Conservation (phyloP, 1,284 basidiomycete species). For the Cutaneotrichosporon dermatis region DNA sequence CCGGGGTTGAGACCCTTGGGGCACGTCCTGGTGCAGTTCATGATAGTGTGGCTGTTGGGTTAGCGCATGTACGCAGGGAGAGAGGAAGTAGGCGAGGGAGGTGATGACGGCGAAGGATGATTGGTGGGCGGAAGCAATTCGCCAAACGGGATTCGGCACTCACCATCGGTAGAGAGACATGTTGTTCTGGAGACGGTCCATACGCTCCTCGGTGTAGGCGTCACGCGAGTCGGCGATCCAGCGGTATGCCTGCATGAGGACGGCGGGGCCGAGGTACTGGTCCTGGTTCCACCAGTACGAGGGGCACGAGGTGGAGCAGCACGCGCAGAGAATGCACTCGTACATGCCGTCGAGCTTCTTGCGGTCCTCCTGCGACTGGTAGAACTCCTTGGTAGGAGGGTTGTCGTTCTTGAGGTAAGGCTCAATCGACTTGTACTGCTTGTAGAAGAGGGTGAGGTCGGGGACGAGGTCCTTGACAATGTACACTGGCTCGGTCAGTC, state of each 20-base stretch:
- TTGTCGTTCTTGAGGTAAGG: conserved; percentile 91
- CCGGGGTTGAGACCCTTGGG: conserved; percentile 92
- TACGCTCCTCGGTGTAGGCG: conserved; percentile 71
- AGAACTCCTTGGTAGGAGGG: conserved; percentile 69
- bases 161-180: conserved; percentile 56
- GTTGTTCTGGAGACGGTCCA: conserved; percentile 90
- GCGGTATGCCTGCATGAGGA: conserved; percentile 89
- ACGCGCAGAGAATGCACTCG: conserved; percentile 72
- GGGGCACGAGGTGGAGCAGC: conserved; percentile 94
- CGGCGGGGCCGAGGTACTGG: conserved; percentile 94
- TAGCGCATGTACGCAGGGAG: too few relatives aligned
- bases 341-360: conserved; percentile 96
- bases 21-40: conserved; percentile 87
- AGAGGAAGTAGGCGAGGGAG: too few relatives aligned
- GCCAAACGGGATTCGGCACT: not conserved
- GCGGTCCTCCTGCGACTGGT: conserved; percentile 87
- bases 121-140: too few relatives aligned
- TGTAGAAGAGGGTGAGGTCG: conserved; percentile 59
- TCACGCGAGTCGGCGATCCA: conserved; percentile 99
- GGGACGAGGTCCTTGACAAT: conserved; percentile 97
- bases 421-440: conserved; percentile 99
- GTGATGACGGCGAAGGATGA: too few relatives aligned
- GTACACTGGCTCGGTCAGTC: conserved; percentile 67
- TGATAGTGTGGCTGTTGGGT: conserved; percentile 72
- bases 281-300: conserved; percentile 99